phyloP scores from a whole-genome alignment of 202 grass and related monocot genomes.

The Sporobolus alterniflorus region DNA sequence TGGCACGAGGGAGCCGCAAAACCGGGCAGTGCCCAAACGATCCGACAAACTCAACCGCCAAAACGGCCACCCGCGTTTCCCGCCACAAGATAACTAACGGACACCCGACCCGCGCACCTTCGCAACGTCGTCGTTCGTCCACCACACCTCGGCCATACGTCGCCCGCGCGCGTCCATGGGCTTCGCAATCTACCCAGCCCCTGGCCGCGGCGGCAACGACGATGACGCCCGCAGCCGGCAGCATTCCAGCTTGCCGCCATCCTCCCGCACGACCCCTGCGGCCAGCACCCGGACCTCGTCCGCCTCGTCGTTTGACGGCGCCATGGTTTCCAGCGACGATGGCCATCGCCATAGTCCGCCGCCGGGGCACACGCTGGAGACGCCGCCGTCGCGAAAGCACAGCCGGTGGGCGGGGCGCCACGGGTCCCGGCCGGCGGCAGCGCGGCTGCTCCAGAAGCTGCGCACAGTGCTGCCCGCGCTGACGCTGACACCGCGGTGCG shows the following conservation, averaged over 20 bases:
- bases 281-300: not conserved
- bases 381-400: conserved; percentile 33
- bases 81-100: conserved; percentile 25
- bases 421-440: conserved; percentile 18
- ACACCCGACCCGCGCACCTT: not conserved
- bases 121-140: not conserved
- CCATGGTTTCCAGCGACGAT: not conserved
- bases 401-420: not conserved
- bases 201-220: not conserved
- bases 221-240: not conserved
- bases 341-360: not conserved
- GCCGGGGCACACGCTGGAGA: conserved; percentile 33
- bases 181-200: conserved; percentile 43
- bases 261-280: not conserved
- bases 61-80: no score
- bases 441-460: conserved; percentile 58
- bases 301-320: not conserved
- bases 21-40: not conserved
- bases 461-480: conserved; percentile 60
- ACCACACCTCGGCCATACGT: not conserved
- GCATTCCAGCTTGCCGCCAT: not conserved
- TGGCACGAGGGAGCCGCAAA: conserved; percentile 3
- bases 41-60: conserved; percentile 20
- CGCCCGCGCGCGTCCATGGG: conserved; percentile 45
- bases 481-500: conserved; percentile 52